Evolutionary conservation across 2,329 filamentous ascomycete species (phyloP).

Genomic region (Diaporthe ampelina): DNA sequence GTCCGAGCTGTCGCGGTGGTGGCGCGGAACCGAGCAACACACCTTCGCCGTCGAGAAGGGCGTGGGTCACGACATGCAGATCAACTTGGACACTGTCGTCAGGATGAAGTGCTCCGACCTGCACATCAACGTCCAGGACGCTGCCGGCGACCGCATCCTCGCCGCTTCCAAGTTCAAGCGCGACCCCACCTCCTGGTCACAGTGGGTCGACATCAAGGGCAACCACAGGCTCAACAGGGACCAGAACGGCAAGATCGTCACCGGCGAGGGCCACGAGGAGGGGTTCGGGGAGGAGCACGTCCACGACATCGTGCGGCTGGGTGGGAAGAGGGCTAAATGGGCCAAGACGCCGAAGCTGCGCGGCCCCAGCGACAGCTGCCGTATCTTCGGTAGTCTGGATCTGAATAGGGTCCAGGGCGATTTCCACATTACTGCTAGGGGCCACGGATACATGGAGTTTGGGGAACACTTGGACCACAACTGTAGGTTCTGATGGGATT

Average conservation of each 20-base stretch:
- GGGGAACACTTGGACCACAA: conserved; percentile 85
- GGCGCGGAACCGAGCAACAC: conserved; percentile 85
- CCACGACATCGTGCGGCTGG: conserved; percentile 87
- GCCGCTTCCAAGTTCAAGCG: conserved; percentile 80
- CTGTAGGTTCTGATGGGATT: conserved; percentile 64
- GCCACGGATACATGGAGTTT: conserved; percentile 91
- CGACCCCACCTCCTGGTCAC: conserved; percentile 83
- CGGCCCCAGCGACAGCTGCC: conserved; percentile 78
- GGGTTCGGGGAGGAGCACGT: conserved; percentile 86
- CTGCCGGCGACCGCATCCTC: conserved; percentile 90
- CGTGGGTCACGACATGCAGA: conserved; percentile 87
- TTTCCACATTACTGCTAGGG: conserved; percentile 95
- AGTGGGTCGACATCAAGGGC: conserved; percentile 83
- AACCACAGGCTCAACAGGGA: conserved; percentile 73
- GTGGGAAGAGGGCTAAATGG: conserved; percentile 74
- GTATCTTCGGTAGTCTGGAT: conserved; percentile 90
- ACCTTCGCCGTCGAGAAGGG: conserved; percentile 95
- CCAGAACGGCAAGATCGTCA: conserved; percentile 66
- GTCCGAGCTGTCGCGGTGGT: conserved; percentile 86
- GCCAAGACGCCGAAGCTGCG: conserved; percentile 81
- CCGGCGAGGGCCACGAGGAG: conserved; percentile 73
- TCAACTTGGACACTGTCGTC: conserved; percentile 96
- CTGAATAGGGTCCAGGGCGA: conserved; percentile 98
- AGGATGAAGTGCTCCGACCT: conserved; percentile 89
- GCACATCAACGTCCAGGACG: conserved; percentile 98